Base-by-base conservation (phyloP, 2,329 filamentous ascomycete species). In the Fusarium musae region DNA sequence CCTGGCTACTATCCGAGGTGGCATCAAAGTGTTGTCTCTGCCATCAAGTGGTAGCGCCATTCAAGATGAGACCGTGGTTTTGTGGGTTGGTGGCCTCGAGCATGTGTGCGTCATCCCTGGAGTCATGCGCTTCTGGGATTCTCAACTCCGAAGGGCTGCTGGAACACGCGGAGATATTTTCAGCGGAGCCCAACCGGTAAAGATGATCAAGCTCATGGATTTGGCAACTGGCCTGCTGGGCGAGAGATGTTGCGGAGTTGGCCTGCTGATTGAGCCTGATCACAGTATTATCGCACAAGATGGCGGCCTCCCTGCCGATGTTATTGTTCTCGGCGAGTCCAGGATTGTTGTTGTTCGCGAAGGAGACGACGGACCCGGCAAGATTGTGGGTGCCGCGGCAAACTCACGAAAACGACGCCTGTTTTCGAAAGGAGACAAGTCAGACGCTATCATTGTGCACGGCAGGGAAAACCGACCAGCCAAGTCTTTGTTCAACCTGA, bases 61-160 rank as follows among this genome's bases (percentile, higher is more conserved):
- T 4, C 83, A 84, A 9, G 87, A 89, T 26, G 89, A 91, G 79
- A 88, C 84, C 42, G 82, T 88, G 6, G 85, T 87, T 10, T 80
- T 91, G 9, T 91, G 89, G 88, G 83, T 90, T 37, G 87, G 88
- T 13, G 84, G 88, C 19, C 77, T 84, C 5, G 89, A 91, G 65
- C 86, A 89, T 37, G 86, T 90, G 30, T 88, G 86, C 30, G 84
- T 89, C 32, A 87, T 91, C 53, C 87, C 88, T 2, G 84, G 84
- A 1, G 81, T 91, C 11, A 81, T 86, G 9, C 85, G 85, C 19
- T 91, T 90, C 79, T 90, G 89, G 88, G 88, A 90, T 40, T 85
- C 88, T 2, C 88, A 90, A 71, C 82, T 88, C 16, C 86, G 87
- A 17, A 87, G 85, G 69, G 83, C 84, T 19, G 81, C 81, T 12